These are phyloP conservation scores for Panicum virgatum DNA, from an alignment of 202 grass and related monocot species.

Conservation along the genomic window DNA sequence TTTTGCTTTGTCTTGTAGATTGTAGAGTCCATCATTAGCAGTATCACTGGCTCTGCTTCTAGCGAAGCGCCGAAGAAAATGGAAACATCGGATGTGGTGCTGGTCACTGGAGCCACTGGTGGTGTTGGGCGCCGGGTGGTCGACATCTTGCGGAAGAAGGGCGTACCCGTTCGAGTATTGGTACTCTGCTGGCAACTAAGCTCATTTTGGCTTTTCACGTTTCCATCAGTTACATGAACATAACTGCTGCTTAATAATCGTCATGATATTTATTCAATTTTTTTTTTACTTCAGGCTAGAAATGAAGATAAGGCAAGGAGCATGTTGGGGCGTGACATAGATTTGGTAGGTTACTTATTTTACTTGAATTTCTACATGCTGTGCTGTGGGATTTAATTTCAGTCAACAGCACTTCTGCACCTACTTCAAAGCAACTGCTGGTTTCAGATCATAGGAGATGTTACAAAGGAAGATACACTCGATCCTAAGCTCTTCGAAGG, in stretches of 20 bases:
- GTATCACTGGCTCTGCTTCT: conserved; percentile 51
- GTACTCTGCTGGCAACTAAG: conserved; percentile 46
- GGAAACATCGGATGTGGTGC: conserved; percentile 56
- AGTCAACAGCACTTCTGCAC: background rate
- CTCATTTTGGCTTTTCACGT: background rate
- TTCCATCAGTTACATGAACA: background rate
- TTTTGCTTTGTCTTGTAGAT: conserved; percentile 41
- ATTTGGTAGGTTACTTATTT: conserved; percentile 63
- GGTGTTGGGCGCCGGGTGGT: conserved; percentile 88
- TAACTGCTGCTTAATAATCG: background rate
- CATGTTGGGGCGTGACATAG: conserved; percentile 77
- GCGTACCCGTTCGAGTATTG: conserved; percentile 73
- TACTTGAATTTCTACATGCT: conserved; percentile 17
- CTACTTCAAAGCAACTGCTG: conserved; percentile 16
- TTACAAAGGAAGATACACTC: conserved; percentile 78
- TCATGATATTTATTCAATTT: conserved; percentile 1
- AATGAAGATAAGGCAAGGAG: conserved; percentile 88
- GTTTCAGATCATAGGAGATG: conserved; percentile 80
- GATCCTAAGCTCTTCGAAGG: conserved; percentile 84
- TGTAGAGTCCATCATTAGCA: conserved; percentile 80
- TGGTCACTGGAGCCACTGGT: conserved; percentile 88
- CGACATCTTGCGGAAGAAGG: conserved; percentile 68
- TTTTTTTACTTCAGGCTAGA: conserved; percentile 60
- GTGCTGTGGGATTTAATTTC: background rate
- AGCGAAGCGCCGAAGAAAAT: conserved; percentile 58